Conservation (phyloP, 2,329 filamentous ascomycete genomes). For the Ustulina deusta region DNA sequence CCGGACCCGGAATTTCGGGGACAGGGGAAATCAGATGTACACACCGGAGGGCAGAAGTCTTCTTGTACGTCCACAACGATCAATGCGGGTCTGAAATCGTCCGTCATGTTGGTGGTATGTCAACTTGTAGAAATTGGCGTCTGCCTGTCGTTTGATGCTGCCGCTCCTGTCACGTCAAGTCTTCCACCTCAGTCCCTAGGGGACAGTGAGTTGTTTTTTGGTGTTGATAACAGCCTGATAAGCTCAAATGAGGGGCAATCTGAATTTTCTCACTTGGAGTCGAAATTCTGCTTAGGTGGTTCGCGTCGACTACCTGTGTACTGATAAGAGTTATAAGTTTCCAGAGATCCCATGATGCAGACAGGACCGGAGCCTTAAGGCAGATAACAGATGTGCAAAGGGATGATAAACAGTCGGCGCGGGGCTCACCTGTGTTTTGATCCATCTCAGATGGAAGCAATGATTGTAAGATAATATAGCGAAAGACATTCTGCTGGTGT, state of each 20-base stretch:
- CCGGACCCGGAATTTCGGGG: constrained; percentile 15
- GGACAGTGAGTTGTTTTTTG: not conserved
- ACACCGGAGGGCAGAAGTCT: constrained; percentile 92
- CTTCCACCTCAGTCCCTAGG: not conserved
- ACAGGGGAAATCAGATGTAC: constrained; percentile 48
- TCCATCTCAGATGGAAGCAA: not conserved
- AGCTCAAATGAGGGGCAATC: not conserved
- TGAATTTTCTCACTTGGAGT: not conserved
- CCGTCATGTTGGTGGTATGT: constrained; percentile 40
- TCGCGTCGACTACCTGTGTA: not conserved
- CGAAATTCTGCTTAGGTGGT: not conserved
- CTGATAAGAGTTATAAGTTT: not conserved
- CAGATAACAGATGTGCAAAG: not conserved
- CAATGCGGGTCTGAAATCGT: constrained; percentile 62
- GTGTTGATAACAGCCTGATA: constrained; percentile 20
- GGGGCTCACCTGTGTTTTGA: not conserved
- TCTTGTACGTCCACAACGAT: constrained; percentile 91
- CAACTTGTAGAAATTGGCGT: not conserved
- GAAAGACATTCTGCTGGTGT: not conserved
- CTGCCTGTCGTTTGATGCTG: not conserved
- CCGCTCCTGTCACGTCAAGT: not conserved
- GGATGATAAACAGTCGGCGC: not conserved
- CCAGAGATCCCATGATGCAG: not conserved
- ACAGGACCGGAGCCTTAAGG: not conserved
- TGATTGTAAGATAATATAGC: not conserved